Percentiles rank a stretch among this genome's conserved stretches.
These are phyloP conservation scores for Candida adriatica DNA, from an alignment of 805 yeast species.

Conservation along the genomic window DNA sequence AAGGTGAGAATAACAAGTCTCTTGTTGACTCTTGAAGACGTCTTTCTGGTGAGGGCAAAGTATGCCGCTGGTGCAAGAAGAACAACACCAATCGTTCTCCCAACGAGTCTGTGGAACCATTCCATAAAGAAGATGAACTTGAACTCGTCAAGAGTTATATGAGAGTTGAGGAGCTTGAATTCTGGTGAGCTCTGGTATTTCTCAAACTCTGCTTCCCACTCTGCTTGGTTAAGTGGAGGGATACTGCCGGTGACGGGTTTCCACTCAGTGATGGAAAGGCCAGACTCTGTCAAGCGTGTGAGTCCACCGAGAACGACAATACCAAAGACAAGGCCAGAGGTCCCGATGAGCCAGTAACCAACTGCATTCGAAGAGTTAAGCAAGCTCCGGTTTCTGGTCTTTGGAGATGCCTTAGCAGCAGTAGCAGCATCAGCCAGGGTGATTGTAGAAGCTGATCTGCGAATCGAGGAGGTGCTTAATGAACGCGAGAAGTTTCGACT, in stretches of 20 bases:
- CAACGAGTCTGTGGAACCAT: conserved; percentile 93
- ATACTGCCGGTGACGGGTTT: conserved; percentile 92
- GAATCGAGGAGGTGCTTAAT: conserved; percentile 8
- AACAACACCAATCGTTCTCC: conserved; percentile 81
- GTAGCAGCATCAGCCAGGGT: conserved; percentile 1
- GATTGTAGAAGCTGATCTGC: conserved; percentile 2
- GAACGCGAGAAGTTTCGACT: conserved; percentile 4
- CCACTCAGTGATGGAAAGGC: conserved; percentile 96
- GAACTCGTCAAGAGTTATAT: conserved; percentile 84
- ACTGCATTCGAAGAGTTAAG: conserved; percentile 41
- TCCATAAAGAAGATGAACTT: conserved; percentile 95
- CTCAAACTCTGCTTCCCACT: conserved; percentile 81
- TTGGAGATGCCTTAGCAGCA: conserved; percentile 1
- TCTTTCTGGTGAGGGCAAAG: conserved; percentile 59
- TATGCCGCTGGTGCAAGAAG: conserved; percentile 82
- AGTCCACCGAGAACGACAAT: conserved; percentile 96
- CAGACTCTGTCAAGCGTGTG: conserved; percentile 92
- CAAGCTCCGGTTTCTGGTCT: conserved; percentile 14
- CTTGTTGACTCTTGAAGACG: conserved; percentile 59
- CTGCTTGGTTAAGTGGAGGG: conserved; percentile 75
- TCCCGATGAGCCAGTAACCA: conserved; percentile 84
- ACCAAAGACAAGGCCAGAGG: conserved; percentile 86
- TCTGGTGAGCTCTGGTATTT: conserved; percentile 88
- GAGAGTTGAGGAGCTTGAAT: conserved; percentile 80
- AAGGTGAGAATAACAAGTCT: conserved; percentile 68